These are phyloP conservation scores for Cudoniella acicularis DNA, from an alignment of 495 filamentous ascomycete genomes.

Conservation along the genomic window DNA sequence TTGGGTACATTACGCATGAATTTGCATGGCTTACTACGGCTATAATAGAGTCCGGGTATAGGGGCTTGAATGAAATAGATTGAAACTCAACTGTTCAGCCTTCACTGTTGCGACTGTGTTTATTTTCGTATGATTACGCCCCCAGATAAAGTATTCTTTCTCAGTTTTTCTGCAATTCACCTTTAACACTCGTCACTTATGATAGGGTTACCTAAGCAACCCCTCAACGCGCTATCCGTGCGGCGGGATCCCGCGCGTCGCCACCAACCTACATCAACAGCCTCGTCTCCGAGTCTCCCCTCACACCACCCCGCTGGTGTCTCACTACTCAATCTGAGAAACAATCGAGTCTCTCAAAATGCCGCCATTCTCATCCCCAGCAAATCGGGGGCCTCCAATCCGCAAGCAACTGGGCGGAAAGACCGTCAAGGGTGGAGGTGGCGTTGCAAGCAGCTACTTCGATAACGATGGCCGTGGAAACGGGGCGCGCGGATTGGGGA, in stretches of 20 bases:
- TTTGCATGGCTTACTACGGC: not conserved
- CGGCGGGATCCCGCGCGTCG: not conserved
- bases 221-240: not conserved
- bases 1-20: constrained; percentile 19
- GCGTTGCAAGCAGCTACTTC: constrained; percentile 16
- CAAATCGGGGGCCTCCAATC: too few species aligned
- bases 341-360: too few species aligned
- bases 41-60: constrained; percentile 25
- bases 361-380: too few species aligned
- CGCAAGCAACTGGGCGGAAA: too few species aligned
- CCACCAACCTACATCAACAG: not conserved
- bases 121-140: not conserved
- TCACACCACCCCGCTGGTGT: not conserved
- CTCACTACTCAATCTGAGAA: too few species aligned
- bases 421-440: constrained; percentile 10
- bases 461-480: constrained; percentile 17
- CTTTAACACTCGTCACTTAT: too few species aligned
- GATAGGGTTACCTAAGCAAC: not conserved
- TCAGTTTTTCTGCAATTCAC: too few species aligned
- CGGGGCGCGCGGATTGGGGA: constrained; percentile 23
- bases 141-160: not conserved
- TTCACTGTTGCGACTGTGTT: not conserved
- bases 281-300: not conserved
- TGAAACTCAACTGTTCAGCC: not conserved
- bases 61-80: constrained; percentile 20